Evolutionary conservation across 495 filamentous ascomycete genomes (phyloP), one percentile per base, ranked within the genome.

Genomic region (Ramalina peruviana): DNA sequence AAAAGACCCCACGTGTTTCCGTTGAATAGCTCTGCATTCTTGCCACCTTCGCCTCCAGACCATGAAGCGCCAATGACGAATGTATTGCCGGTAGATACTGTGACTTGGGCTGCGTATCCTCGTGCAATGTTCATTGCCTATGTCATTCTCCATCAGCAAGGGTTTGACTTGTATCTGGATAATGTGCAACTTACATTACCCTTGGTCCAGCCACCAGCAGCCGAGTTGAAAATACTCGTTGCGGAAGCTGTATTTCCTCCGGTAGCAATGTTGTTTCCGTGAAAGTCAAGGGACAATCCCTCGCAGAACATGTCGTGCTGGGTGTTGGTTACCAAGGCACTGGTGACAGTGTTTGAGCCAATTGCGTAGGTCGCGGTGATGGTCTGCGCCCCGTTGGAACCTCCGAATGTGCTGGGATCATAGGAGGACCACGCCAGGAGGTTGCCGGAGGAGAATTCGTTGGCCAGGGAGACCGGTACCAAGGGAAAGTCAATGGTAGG

Each of bases 271-370:
- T 76, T 62, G n/a, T 60, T 63, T 15, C 79, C 79, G 17, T 67
- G 62, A 20, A 62, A 55, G 51, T 74, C 70, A 10, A 73, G 54
- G 3, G 72, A 73, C 25, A 75, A 73, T 1, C 78, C 77, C 5
- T 78, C 76, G 57, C 79, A 81, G 55, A 81, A 82, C 75, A 82
- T 81, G 53, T 78, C 72, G 42, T 78, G 74, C 6, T 66, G 50
- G 12, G 70, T 79, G 45, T 79, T 62, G 19, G 55, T 54, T 37
- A 77, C 54, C 13, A 55, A 62, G 19, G 61, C 56, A 37, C 68
- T 60, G n/a, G 65, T 63, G 1, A 72, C 58, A 0, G 49, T 58
- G 6, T 59, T 55, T 3, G 51, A 63, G 6, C 50, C 21, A 6
- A 65, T 67, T 52, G 69, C 57, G 58, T 64, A 73, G 27, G 64